Conservation (phyloP, 2,329 filamentous ascomycete genomes). For the Aspergillus brasiliensis region DNA sequence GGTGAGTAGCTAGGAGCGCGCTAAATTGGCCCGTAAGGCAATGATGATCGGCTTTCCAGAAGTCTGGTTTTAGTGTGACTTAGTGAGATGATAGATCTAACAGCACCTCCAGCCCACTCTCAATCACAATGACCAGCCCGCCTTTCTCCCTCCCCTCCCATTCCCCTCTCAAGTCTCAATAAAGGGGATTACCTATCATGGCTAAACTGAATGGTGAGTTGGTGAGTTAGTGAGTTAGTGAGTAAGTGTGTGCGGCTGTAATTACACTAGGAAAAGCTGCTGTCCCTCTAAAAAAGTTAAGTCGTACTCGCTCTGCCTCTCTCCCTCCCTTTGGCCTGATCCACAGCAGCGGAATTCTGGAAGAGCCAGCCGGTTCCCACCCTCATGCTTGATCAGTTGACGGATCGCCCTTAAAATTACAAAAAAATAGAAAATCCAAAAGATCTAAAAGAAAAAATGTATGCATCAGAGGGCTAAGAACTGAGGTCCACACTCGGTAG, state of each 20-base stretch:
- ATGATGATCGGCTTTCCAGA: constrained; percentile 40
- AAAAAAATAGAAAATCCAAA: not conserved
- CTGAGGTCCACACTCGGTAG: not conserved
- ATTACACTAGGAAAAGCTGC: not conserved
- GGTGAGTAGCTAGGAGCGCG: constrained; percentile 31
- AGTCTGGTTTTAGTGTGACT: constrained; percentile 36
- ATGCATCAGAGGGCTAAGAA: not conserved
- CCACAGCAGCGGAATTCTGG: constrained; percentile 1
- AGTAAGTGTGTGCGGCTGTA: not conserved
- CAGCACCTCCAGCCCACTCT: constrained; percentile 18
- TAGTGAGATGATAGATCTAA: constrained; percentile 44
- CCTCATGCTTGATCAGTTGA: constrained; percentile 3
- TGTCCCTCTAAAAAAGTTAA: too few species aligned
- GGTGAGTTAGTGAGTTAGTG: not conserved
- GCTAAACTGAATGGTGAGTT: not conserved
- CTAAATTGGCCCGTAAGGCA: constrained; percentile 35
- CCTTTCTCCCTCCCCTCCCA: constrained; percentile 11
- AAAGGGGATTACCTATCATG: constrained; percentile 7
- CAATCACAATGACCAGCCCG: constrained; percentile 20
- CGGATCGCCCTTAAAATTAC: constrained; percentile 1
- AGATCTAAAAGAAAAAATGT: not conserved
- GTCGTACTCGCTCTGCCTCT: not conserved
- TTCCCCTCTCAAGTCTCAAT: not conserved
- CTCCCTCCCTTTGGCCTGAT: not conserved
- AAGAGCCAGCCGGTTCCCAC: constrained; percentile 1